phyloP scores from a whole-genome alignment of 108 stramenopile species.

The Cyclostephanos tholiformis region DNA sequence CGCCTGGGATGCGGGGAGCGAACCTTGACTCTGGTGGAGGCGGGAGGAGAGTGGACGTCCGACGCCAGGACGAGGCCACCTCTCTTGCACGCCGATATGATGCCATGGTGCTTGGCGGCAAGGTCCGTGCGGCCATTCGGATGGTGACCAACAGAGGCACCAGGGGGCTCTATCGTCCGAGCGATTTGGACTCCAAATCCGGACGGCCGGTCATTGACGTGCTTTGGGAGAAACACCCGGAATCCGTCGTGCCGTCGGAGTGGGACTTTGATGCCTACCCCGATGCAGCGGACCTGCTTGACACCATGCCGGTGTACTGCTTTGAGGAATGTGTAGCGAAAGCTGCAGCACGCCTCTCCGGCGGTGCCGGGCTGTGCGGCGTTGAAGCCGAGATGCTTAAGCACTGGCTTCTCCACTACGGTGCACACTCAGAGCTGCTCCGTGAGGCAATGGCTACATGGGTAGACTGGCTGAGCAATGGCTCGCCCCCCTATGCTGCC shows the following conservation, averaged over 20 bases:
- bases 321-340: no score
- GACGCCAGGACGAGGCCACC: not conserved
- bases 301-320: no score
- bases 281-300: no score
- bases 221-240: no score
- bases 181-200: conserved; percentile 17
- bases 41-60: not conserved
- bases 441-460: no score
- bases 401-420: not conserved
- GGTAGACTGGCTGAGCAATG: no score
- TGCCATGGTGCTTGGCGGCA: conserved; percentile 16
- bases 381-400: not conserved
- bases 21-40: not conserved
- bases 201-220: conserved; percentile 1
- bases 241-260: no score
- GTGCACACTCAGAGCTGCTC: no score
- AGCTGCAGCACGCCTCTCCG: no score
- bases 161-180: conserved; percentile 13
- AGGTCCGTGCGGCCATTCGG: conserved; percentile 20
- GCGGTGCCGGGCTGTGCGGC: no score
- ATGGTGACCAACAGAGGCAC: conserved; percentile 11
- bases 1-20: not conserved
- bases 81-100: not conserved
- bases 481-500: no score
- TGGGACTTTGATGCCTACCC: no score